Evolutionary conservation across 2,329 filamentous ascomycete species (phyloP).

Genomic region (Xylariaceae sp.): DNA sequence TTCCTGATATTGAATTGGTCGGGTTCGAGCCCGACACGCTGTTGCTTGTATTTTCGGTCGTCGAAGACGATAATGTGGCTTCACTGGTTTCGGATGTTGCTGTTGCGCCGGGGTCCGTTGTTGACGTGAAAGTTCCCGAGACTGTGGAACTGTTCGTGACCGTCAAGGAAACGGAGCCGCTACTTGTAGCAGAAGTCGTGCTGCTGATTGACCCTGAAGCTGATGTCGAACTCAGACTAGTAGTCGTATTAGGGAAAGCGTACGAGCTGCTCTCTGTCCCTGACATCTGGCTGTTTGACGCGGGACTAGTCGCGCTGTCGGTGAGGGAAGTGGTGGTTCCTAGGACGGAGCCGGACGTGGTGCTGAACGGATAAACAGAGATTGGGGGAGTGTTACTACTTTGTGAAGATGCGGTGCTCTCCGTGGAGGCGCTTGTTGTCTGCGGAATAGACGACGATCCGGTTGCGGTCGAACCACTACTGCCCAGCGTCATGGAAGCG

Average conservation of each 20-base stretch:
- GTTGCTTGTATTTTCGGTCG: background rate
- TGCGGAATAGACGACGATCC: background rate
- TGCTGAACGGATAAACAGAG: background rate
- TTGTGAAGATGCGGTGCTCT: background rate
- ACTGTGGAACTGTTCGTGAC: conserved; percentile 1
- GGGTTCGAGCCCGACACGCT: background rate
- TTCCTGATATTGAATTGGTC: conserved; percentile 5
- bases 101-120: background rate
- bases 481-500: background rate
- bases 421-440: background rate
- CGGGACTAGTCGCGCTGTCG: background rate
- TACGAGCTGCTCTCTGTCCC: background rate
- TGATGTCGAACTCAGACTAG: background rate
- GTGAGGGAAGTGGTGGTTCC: background rate
- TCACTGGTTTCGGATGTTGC: conserved; percentile 1
- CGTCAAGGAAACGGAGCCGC: background rate
- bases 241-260: conserved; percentile 5
- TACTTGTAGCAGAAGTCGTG: background rate
- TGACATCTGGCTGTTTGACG: background rate
- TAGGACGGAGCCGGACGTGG: background rate
- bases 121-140: background rate
- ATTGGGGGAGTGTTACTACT: background rate
- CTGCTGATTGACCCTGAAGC: background rate
- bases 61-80: background rate
- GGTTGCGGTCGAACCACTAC: background rate